Evolutionary conservation across 768 basidiomycete genomes (phyloP).

Genomic region (Naganishia friedmannii): DNA sequence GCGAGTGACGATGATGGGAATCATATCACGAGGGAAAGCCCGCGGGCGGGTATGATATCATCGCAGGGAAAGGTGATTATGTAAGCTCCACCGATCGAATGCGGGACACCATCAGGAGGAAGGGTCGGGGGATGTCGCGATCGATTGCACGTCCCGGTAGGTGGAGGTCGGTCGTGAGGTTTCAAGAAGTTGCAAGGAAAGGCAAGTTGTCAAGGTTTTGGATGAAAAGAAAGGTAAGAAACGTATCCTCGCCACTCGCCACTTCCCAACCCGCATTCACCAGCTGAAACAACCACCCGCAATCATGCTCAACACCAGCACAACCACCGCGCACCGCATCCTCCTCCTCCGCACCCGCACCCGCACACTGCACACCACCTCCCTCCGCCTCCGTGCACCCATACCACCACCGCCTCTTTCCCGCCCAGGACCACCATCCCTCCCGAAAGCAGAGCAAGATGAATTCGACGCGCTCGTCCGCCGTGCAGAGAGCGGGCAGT

Average conservation of each 20-base stretch:
- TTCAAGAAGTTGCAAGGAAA: too few species aligned
- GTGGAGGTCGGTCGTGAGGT: too few species aligned
- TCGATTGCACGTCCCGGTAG: too few species aligned
- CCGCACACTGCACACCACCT: constrained; percentile 6
- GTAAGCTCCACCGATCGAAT: background rate
- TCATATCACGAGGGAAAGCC: background rate
- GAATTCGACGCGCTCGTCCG: constrained; percentile 48
- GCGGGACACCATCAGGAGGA: too few species aligned
- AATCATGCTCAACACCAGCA: background rate
- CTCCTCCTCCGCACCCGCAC: background rate
- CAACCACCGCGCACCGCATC: too few species aligned
- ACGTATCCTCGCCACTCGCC: too few species aligned
- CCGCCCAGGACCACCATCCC: constrained; percentile 44
- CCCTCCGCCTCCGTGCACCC: background rate
- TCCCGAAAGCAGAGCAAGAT: constrained; percentile 45
- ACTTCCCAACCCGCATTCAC: background rate
- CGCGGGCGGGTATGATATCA: background rate
- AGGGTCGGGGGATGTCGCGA: too few species aligned
- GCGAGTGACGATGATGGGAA: background rate
- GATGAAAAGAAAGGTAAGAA: too few species aligned
- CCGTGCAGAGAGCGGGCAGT: constrained; percentile 34
- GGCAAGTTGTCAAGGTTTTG: too few species aligned
- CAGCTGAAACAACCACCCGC: background rate
- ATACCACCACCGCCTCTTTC: constrained; percentile 30
- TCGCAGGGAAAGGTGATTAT: background rate